A percentile compares a stretch with the other conserved stretches of the same genome.
phyloP scores from a whole-genome alignment of 1,284 basidiomycete species.

The Ustilago lituana region DNA sequence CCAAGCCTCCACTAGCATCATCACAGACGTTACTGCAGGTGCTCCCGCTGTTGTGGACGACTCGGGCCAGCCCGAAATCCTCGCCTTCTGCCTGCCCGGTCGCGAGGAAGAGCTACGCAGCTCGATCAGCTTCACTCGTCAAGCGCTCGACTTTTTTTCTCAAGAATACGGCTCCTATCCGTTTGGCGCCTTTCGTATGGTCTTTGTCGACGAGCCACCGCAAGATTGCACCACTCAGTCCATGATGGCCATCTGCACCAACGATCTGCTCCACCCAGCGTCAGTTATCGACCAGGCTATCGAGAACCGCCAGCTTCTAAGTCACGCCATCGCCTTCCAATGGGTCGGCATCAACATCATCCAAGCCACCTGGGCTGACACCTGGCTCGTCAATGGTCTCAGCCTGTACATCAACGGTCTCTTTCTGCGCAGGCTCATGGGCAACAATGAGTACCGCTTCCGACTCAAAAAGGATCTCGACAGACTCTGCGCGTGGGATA shows the following conservation, averaged over 20 bases:
- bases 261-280: slow-evolving; percentile 85
- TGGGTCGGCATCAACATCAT: slow-evolving; percentile 98
- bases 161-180: slow-evolving; percentile 96
- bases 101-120: slow-evolving; percentile 76
- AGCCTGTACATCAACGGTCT: slow-evolving; percentile 89
- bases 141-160: slow-evolving; percentile 90
- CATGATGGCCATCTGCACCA: slow-evolving; percentile 81
- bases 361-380: slow-evolving; percentile 91
- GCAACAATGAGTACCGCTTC: slow-evolving; percentile 97
- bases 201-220: slow-evolving; percentile 88
- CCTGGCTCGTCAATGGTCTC: slow-evolving; percentile 94
- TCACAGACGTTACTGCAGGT: slow-evolving; percentile 50
- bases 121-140: slow-evolving; percentile 80
- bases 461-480: slow-evolving; percentile 95
- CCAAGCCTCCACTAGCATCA: slow-evolving; percentile 72
- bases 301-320: slow-evolving; percentile 85
- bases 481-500: slow-evolving; percentile 87
- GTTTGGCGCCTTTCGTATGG: slow-evolving; percentile 88
- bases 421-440: slow-evolving; percentile 86
- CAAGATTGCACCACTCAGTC: slow-evolving; percentile 79
- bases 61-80: slow-evolving; percentile 78
- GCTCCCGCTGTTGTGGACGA: slow-evolving; percentile 34
- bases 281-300: slow-evolving; percentile 92
- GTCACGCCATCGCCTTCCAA: slow-evolving; percentile 85
- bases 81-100: slow-evolving; percentile 92